Conservation (phyloP, 345 rosid genomes). For the Atalantia buxifolia region DNA sequence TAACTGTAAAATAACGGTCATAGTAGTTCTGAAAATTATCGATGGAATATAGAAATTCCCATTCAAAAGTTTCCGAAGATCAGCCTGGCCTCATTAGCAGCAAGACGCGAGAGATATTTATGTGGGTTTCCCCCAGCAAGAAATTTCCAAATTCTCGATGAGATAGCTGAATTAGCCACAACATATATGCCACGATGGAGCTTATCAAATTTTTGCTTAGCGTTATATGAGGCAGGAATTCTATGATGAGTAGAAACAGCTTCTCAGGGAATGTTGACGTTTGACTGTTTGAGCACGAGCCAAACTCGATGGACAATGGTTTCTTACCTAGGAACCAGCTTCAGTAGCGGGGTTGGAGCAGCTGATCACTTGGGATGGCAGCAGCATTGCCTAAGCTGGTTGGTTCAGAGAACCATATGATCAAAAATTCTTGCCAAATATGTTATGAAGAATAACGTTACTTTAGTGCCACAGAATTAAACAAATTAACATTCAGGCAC, state of each 20-base stretch:
- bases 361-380: background rate
- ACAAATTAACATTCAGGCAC: background rate
- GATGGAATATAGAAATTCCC: constrained; percentile 5
- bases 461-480: background rate
- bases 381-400: background rate
- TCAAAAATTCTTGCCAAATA: background rate
- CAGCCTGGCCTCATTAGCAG: background rate
- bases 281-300: background rate
- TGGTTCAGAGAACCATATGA: background rate
- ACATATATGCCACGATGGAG: background rate
- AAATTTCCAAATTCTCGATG: background rate
- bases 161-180: background rate
- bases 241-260: background rate
- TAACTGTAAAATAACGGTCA: constrained; percentile 3
- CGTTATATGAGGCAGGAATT: background rate
- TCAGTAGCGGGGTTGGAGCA: background rate
- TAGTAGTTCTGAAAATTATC: background rate
- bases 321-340: too few species aligned
- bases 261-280: background rate
- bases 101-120: background rate
- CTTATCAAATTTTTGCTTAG: background rate
- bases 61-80: background rate
- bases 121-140: background rate
- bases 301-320: background rate
- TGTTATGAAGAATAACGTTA: background rate